Conservation (phyloP, 805 yeast species). For the Candida methanosorbosa region DNA sequence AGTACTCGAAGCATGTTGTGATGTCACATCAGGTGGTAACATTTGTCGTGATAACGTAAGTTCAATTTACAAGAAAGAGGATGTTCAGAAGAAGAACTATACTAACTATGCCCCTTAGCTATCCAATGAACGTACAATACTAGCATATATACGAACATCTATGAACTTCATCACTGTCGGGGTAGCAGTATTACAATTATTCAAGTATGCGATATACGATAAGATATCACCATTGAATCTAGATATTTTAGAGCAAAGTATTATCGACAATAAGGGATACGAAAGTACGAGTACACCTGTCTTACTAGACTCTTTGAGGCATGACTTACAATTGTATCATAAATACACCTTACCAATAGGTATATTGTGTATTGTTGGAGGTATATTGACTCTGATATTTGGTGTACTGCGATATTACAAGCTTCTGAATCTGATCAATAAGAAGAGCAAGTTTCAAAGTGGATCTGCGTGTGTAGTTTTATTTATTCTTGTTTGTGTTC, state of each 20-base stretch:
- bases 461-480: slow-evolving; percentile 5
- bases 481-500: neutral
- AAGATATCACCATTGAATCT: too few species aligned
- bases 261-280: neutral
- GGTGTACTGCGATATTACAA: slow-evolving; percentile 38
- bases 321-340: slow-evolving; percentile 7
- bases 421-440: slow-evolving; percentile 31
- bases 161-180: slow-evolving; percentile 44
- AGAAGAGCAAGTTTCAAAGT: slow-evolving; percentile 16
- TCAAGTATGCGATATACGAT: slow-evolving; percentile 25
- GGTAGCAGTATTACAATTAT: slow-evolving; percentile 43
- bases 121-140: slow-evolving; percentile 54
- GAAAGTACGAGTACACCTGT: too few species aligned
- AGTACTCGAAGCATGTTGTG: too few species aligned
- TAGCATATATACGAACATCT: slow-evolving; percentile 54
- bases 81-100: too few species aligned
- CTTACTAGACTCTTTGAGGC: slow-evolving; percentile 1
- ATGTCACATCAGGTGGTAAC: neutral
- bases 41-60: neutral
- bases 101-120: too few species aligned
- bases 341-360: slow-evolving; percentile 17
- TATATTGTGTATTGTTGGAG: slow-evolving; percentile 28
- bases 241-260: neutral
- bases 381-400: slow-evolving; percentile 31
- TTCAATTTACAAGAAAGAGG: too few species aligned